Evolutionary conservation across 2,329 filamentous ascomycete species (phyloP), one percentile per base, ranked within the genome.

Genomic region (Emmonsia crescens): DNA sequence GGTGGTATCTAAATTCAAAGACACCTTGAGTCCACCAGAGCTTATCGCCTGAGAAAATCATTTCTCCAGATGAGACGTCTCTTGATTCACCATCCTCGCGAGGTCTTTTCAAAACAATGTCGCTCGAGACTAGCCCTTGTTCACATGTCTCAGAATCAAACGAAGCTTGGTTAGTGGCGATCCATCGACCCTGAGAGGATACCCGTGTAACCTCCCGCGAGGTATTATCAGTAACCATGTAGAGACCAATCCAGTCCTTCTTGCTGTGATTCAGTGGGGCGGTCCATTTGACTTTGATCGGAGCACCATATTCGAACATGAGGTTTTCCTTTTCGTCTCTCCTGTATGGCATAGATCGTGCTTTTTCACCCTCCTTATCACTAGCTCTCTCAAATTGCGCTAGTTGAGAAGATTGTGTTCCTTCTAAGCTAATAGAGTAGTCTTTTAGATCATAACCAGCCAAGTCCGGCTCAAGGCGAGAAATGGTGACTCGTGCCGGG

Each of bases 1-100:
- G 94, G 75, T 99, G 94, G 76, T 96, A 96, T 48, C 94, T 86
- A 79, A 99, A 95, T 71, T 99, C 94, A 71, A 96, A 99, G 2
- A 95, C 89, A 60, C 94, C 94, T 64, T 93, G 89, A 0, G 89
- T 96, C 94, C 94, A 99, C 87, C 91, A 99, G 2, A 96, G 82
- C 76, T 96, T 96, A 77, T 97, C 92, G 56, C 94, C 92, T 10
- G 86, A 81, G 71, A 99, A 97, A 14, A 90, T 75, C 70, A 97
- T 87, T 72, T 96, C 91, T 51, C 94, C 94, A 14, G 83, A 82
- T 3, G 90, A 83, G 66, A 86, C 81, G 62, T 89, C 77, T 3
- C 82, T 81, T 2, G 80, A 78, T 55, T 74, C 71, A 0, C 79
- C 78, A 69, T 79, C 77, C 66, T 76, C 66, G 33, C 76, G 67